A percentile compares a stretch with the other conserved stretches of the same genome.
Conservation (phyloP, 495 filamentous ascomycete species). For the Pyronema domesticum region DNA sequence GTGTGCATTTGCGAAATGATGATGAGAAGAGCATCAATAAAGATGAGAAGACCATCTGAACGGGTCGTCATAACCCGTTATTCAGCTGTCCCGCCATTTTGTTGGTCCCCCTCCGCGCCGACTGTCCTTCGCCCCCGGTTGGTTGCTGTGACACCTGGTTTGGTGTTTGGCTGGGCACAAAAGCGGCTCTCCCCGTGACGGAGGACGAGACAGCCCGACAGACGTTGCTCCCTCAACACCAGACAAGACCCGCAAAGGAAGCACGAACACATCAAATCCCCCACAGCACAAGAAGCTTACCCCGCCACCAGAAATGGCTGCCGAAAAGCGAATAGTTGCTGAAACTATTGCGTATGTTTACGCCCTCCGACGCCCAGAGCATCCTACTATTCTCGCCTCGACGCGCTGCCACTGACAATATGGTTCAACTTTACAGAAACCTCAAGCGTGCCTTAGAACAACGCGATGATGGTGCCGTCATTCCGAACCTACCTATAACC, state of each 20-base stretch:
- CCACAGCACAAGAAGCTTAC: too few species aligned
- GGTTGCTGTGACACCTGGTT: neutral
- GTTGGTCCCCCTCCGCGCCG: too few species aligned
- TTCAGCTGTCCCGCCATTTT: too few species aligned
- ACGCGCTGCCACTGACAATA: conserved; percentile 1
- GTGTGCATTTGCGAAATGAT: too few species aligned
- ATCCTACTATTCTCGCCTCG: neutral
- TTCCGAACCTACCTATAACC: conserved; percentile 3
- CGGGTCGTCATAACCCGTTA: too few species aligned
- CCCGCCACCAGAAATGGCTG: conserved; percentile 9
- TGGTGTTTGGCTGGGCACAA: neutral
- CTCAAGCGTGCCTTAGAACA: conserved; percentile 18
- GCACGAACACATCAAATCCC: too few species aligned
- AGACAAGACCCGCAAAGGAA: too few species aligned
- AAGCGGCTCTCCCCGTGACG: neutral
- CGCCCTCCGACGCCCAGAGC: neutral
- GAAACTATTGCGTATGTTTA: conserved; percentile 18
- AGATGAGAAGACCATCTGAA: too few species aligned
- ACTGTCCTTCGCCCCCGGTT: neutral
- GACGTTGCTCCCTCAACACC: too few species aligned
- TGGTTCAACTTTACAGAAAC: conserved; percentile 5
- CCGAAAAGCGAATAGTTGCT: conserved; percentile 12
- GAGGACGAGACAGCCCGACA: too few species aligned
- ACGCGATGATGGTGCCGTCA: neutral
- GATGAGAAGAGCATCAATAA: too few species aligned